Conservation (phyloP, 352 stramenopile genomes). For the Globisporangium nagaii region DNA sequence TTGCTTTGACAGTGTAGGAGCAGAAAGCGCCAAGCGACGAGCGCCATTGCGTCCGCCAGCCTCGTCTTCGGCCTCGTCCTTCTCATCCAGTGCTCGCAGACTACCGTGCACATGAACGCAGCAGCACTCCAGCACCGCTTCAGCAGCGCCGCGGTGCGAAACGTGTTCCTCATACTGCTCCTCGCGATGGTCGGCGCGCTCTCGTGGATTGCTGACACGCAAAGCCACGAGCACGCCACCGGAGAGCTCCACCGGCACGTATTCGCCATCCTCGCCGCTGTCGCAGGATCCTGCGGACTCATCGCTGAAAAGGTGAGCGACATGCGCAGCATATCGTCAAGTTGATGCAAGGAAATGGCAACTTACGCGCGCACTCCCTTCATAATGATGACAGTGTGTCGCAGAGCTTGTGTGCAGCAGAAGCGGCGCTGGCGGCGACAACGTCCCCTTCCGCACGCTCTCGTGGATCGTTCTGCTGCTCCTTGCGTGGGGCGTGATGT, state of each 20-base stretch:
- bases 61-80: slow-evolving; percentile 8
- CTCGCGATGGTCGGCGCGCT: slow-evolving; percentile 14
- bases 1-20: slow-evolving; percentile 2
- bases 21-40: not conserved
- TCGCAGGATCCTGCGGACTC: slow-evolving; percentile 18
- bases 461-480: slow-evolving; percentile 12
- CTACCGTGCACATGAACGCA: not conserved
- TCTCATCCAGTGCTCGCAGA: not conserved
- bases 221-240: not conserved
- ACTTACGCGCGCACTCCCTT: too few relatives aligned
- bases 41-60: not conserved
- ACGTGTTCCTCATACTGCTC: slow-evolving; percentile 10
- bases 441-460: not conserved
- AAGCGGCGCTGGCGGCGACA: not conserved
- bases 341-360: not conserved
- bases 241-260: not conserved
- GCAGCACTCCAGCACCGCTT: slow-evolving; percentile 10
- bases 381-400: slow-evolving; percentile 10
- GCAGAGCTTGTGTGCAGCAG: slow-evolving; percentile 8
- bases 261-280: slow-evolving; percentile 22
- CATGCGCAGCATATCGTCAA: not conserved
- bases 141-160: slow-evolving; percentile 4
- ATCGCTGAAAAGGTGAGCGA: slow-evolving; percentile 31
- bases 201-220: slow-evolving; percentile 15
- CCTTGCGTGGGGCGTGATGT: slow-evolving; percentile 15